Evolutionary conservation across 2,329 filamentous ascomycete genomes (phyloP), one percentile per base, ranked within the genome.

Genomic region (Colletotrichum sp.): DNA sequence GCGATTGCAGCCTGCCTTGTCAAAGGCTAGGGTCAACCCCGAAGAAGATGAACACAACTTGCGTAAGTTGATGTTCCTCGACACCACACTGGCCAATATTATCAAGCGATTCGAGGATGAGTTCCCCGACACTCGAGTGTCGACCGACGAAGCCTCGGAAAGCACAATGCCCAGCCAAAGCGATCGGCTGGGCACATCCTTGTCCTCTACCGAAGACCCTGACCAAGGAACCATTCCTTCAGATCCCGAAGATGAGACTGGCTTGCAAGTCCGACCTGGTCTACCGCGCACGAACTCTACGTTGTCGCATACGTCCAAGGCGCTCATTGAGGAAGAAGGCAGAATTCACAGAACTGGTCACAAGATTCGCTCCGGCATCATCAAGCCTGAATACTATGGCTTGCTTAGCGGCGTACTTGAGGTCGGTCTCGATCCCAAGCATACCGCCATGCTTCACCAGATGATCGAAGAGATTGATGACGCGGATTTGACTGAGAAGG

Each of bases 71-170:
- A 88, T 94, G 59, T 98, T 98, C 90, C 91, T 99, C 34, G 96
- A 98, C 80, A 89, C 94, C 76, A 98, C 97, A 0, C 89, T 99
- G 12, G 91, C 96, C 80, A 93, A 94, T 79, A 98, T 98, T 86
- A 98, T 98, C 81, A 93, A 95, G 82, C 94, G 97, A 32, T 99
- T 98, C 82, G 97, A 98, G 83, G 94, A 98, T 82, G 96, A 98
- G 84, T 98, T 96, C 80, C 97, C 97, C 0, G 96, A 98, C 82
- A 98, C 95, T 1, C 92, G 95, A 44, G 87, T 87, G 71, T 80
- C 80, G 16, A 78, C 78, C 12, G 81, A 83, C 66, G 80, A 82
- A 44, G 81, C 80, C 25, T 76, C 80, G 6, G 82, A 81, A 2
- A 74, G 80, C n/a, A 78, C 79, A n/a, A 64, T 78, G 8, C 78